Percentiles rank a stretch among this genome's conserved stretches.
Conservation (phyloP, 2,329 filamentous ascomycete genomes). For the Mollisia scopiformis region DNA sequence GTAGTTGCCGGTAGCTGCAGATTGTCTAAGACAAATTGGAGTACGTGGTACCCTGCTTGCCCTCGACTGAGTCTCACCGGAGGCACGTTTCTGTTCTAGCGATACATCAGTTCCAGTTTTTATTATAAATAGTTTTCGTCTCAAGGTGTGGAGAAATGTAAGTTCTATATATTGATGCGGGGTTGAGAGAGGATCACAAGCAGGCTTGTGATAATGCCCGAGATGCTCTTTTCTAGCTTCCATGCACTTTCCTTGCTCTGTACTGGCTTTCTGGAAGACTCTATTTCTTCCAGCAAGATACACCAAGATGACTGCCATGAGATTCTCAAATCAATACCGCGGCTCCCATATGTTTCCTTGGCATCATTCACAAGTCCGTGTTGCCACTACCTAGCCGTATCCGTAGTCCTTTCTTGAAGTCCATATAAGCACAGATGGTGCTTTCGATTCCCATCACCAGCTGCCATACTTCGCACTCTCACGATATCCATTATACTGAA, state of each 20-base stretch:
- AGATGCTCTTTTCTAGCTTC: neutral
- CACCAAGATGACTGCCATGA: neutral
- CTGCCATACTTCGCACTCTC: neutral
- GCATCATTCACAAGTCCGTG: neutral
- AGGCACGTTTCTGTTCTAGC: neutral
- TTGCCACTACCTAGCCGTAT: neutral
- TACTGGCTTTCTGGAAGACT: neutral
- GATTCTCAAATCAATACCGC: neutral
- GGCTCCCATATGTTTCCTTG: neutral
- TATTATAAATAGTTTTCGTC: neutral
- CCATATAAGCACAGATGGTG: neutral
- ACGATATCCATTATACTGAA: neutral
- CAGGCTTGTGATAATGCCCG: too few species aligned
- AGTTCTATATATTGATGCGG: neutral
- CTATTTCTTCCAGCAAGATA: neutral
- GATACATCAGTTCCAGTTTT: neutral
- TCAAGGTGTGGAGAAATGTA: neutral
- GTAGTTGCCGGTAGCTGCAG: neutral
- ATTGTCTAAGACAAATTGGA: neutral
- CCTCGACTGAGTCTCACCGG: neutral
- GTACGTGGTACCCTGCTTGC: neutral
- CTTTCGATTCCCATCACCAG: neutral
- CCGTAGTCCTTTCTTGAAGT: neutral
- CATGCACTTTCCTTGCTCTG: neutral
- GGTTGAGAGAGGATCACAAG: neutral